Conservation (phyloP, 805 yeast genomes). For the Candida golubevii region DNA sequence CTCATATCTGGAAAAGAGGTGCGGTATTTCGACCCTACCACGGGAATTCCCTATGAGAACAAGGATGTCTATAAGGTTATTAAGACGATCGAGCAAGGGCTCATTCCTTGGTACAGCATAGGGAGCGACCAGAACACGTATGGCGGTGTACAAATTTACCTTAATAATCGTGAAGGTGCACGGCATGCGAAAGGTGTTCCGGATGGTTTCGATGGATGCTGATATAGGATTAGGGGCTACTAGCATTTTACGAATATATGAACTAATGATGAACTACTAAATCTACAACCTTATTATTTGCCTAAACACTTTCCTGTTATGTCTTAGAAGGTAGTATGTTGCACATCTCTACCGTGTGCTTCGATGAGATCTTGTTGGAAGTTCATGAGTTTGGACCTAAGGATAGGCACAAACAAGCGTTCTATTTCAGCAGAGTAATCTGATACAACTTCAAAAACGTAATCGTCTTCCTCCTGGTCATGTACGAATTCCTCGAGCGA, state of each 20-base stretch:
- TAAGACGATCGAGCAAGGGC: constrained; percentile 44
- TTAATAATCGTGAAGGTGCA: constrained; percentile 49
- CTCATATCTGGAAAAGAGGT: constrained; percentile 76
- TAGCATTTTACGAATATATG: neutral
- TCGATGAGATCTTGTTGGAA: constrained; percentile 61
- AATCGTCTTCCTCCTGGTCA: constrained; percentile 68
- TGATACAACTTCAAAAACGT: constrained; percentile 44
- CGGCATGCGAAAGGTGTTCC: constrained; percentile 85
- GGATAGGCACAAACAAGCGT: constrained; percentile 48
- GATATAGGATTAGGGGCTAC: neutral
- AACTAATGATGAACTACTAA: neutral
- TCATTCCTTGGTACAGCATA: constrained; percentile 48
- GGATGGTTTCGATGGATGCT: constrained; percentile 58
- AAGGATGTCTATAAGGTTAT: constrained; percentile 75
- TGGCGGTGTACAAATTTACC: constrained; percentile 40
- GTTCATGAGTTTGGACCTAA: constrained; percentile 43
- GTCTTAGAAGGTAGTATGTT: constrained; percentile 33
- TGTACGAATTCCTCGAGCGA: constrained; percentile 67
- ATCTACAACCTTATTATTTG: too few species aligned
- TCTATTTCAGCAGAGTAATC: constrained; percentile 41
- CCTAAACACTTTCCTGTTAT: too few species aligned
- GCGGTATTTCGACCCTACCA: constrained; percentile 79
- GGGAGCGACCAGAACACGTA: constrained; percentile 52
- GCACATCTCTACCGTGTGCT: constrained; percentile 61
- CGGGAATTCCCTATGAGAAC: constrained; percentile 81